Conservation (phyloP, 2,329 filamentous ascomycete species). For the Emmonsiellopsis sp. region DNA sequence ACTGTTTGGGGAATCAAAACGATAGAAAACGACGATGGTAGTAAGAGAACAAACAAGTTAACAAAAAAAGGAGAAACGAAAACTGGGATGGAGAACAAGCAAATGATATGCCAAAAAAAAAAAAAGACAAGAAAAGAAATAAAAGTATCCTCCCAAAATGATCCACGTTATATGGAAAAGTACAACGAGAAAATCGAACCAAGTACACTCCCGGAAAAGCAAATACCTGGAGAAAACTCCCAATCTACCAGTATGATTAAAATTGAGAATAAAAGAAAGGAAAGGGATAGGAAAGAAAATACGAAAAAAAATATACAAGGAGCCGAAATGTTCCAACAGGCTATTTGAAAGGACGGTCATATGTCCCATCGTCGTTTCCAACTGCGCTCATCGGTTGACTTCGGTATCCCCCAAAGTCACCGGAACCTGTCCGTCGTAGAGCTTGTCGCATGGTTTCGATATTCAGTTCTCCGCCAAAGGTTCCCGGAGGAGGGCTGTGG, state of each 20-base stretch:
- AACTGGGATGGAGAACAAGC: not conserved
- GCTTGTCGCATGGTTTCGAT: slow-evolving; percentile 94
- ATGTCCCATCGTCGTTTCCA: slow-evolving; percentile 24
- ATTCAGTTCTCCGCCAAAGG: slow-evolving; percentile 59
- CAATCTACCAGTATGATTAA: not conserved
- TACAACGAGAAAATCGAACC: not conserved
- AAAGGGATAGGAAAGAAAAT: not conserved
- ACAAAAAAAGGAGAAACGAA: not conserved
- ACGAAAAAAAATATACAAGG: not conserved
- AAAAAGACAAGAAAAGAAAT: not conserved
- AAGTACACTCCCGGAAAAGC: not conserved
- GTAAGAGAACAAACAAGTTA: not conserved
- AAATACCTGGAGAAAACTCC: not conserved
- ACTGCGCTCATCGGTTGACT: slow-evolving; percentile 25
- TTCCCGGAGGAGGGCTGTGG: slow-evolving; percentile 43
- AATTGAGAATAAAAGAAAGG: not conserved
- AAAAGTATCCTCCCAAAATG: not conserved
- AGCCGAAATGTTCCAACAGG: not conserved
- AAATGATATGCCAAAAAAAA: not conserved
- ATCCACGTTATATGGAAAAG: not conserved
- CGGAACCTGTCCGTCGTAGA: slow-evolving; percentile 72
- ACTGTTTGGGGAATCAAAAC: not conserved
- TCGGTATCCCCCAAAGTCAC: slow-evolving; percentile 53
- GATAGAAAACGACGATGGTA: too few relatives aligned
- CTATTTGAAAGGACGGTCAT: slow-evolving; percentile 21